Percentiles rank a stretch among this genome's conserved stretches.
Evolutionary conservation across 2,329 filamentous ascomycete species (phyloP).

Genomic region (Ascochyta clinopodiicola): DNA sequence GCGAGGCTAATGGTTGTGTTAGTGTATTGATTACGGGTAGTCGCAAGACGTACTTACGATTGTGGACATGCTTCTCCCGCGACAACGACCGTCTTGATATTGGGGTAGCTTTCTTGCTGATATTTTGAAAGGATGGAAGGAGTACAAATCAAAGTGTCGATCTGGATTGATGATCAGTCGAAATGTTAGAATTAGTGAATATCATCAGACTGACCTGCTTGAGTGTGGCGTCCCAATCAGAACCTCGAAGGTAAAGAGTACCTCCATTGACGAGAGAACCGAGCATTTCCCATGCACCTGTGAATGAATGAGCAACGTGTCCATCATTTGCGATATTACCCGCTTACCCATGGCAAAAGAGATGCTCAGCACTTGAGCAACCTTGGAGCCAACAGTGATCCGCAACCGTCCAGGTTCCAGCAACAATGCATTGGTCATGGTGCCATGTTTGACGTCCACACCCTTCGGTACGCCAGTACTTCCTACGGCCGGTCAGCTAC

Average conservation of each 20-base stretch:
- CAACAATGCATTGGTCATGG: constrained; percentile 62
- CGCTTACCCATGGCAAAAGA: constrained; percentile 67
- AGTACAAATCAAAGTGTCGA: constrained; percentile 63
- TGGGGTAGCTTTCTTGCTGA: constrained; percentile 55
- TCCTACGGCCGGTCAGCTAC: constrained; percentile 21
- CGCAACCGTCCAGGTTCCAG: constrained; percentile 59
- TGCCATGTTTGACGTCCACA: constrained; percentile 63
- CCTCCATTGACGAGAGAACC: constrained; percentile 64
- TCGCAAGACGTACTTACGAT: constrained; percentile 40
- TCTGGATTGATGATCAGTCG: constrained; percentile 34
- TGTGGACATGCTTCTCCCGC: constrained; percentile 61
- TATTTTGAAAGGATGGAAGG: constrained; percentile 64
- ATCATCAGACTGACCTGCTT: constrained; percentile 47
- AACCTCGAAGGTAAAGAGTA: constrained; percentile 60
- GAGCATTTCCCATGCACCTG: constrained; percentile 67
- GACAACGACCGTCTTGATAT: constrained; percentile 61
- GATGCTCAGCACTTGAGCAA: constrained; percentile 64
- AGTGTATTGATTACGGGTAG: not conserved
- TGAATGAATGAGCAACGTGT: not conserved
- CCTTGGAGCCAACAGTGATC: constrained; percentile 58
- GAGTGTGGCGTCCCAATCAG: constrained; percentile 58
- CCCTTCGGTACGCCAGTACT: constrained; percentile 66
- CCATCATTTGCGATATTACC: not conserved
- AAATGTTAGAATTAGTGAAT: not conserved
- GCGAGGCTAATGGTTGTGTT: constrained; percentile 50